These are phyloP conservation scores for Vitis hybrid DNA, from an alignment of 177 flowering plant species.

Conservation along the genomic window DNA sequence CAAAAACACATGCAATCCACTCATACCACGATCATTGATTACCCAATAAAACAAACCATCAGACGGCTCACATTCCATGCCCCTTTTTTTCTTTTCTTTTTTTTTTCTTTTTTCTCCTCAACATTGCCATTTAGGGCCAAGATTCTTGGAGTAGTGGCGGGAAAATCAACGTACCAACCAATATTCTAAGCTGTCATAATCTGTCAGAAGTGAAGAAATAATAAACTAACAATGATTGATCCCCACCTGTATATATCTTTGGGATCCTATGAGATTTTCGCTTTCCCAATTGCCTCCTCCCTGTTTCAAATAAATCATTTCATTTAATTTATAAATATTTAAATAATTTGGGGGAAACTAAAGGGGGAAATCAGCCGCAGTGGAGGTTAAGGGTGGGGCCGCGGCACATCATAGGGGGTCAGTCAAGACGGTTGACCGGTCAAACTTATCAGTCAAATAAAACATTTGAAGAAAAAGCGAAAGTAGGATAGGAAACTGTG, in stretches of 20 bases:
- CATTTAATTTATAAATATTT: too few species aligned
- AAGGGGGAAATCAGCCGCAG: not conserved
- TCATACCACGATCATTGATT: constrained; percentile 5
- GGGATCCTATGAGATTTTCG: constrained; percentile 23
- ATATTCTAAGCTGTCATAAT: constrained; percentile 28
- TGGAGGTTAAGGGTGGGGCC: constrained; percentile 9
- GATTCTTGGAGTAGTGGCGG: constrained; percentile 33
- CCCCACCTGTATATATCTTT: constrained; percentile 22
- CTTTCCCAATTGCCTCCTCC: not conserved
- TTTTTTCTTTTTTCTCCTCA: not conserved
- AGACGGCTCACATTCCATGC: not conserved
- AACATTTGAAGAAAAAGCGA: constrained; percentile 19
- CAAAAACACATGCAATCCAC: constrained; percentile 28
- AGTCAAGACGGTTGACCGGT: constrained; percentile 41
- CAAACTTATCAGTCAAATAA: constrained; percentile 31
- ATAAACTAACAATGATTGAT: constrained; percentile 41
- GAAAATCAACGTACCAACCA: constrained; percentile 34
- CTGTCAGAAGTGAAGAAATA: constrained; percentile 19
- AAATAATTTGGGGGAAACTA: too few species aligned
- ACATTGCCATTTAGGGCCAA: constrained; percentile 20
- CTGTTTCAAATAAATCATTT: not conserved
- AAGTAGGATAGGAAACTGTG: constrained; percentile 34
- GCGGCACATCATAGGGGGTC: constrained; percentile 21
- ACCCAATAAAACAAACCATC: constrained; percentile 12
- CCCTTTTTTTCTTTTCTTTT: not conserved